Conservation (phyloP, 2,329 filamentous ascomycete species). For the Fusarium incarnatum region DNA sequence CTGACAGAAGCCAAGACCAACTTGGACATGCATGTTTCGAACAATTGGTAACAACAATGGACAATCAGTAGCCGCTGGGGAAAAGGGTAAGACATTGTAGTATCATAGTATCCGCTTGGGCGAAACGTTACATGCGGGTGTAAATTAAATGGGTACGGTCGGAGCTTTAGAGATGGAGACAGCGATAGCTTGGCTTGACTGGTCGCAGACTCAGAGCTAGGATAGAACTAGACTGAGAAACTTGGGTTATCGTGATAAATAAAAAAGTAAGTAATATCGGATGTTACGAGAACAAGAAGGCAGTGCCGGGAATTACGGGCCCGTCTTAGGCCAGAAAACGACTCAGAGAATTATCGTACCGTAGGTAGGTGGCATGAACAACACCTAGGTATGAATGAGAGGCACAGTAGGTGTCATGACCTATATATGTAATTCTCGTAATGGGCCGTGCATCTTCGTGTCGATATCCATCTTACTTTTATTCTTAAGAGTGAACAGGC, state of each 20-base stretch:
- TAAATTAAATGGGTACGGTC: slow-evolving; percentile 28
- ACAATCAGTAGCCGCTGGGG: slow-evolving; percentile 7
- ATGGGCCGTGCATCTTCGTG: slow-evolving; percentile 6
- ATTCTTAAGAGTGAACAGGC: not conserved
- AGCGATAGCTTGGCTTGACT: not conserved
- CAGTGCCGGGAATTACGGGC: slow-evolving; percentile 23
- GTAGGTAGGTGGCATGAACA: not conserved
- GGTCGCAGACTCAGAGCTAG: not conserved
- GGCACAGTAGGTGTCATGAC: not conserved
- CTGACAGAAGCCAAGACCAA: slow-evolving; percentile 9
- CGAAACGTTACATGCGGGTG: slow-evolving; percentile 42
- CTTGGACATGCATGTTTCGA: slow-evolving; percentile 3
- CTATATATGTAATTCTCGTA: slow-evolving; percentile 9
- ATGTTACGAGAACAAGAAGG: slow-evolving; percentile 24
- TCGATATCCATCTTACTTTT: not conserved
- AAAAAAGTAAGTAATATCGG: slow-evolving; percentile 2
- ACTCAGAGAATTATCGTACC: not conserved
- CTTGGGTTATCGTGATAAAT: slow-evolving; percentile 15
- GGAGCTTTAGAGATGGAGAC: slow-evolving; percentile 16
- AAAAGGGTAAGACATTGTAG: not conserved
- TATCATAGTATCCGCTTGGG: slow-evolving; percentile 24
- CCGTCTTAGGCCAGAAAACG: not conserved
- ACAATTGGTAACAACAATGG: not conserved
- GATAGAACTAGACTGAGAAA: not conserved
- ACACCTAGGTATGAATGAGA: not conserved